Conservation (phyloP, 805 yeast genomes). For the Brettanomyces nanus region DNA sequence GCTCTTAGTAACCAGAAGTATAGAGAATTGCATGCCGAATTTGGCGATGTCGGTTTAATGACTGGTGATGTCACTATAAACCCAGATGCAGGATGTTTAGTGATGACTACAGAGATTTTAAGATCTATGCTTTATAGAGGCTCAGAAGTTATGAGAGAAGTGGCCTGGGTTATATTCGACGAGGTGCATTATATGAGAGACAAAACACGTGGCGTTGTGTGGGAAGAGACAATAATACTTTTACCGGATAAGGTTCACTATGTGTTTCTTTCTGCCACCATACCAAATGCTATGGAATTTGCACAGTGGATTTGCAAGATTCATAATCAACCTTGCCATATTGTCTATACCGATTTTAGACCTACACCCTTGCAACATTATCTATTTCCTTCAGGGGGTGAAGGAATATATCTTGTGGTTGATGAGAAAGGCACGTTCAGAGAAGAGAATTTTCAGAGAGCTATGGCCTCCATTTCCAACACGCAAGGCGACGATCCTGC, state of each 20-base stretch:
- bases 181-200: constrained; percentile 98
- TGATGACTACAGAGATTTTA: constrained; percentile 96
- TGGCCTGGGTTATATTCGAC: constrained; percentile 94
- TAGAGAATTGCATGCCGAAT: constrained; percentile 44
- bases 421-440: constrained; percentile 95
- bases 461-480: constrained; percentile 89
- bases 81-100: constrained; percentile 91
- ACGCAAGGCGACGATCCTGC: constrained; percentile 78
- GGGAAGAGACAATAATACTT: constrained; percentile 99
- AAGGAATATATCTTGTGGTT: constrained; percentile 94
- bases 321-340: constrained; percentile 95
- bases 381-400: constrained; percentile 96
- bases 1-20: constrained; percentile 88
- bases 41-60: constrained; percentile 75
- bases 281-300: constrained; percentile 96
- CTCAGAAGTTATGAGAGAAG: constrained; percentile 93
- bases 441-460: constrained; percentile 97
- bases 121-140: constrained; percentile 95
- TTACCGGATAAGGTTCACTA: constrained; percentile 93
- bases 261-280: constrained; percentile 86
- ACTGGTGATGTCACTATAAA: constrained; percentile 98
- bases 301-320: constrained; percentile 98
- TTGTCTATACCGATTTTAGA: constrained; percentile 96
- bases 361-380: constrained; percentile 99
- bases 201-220: constrained; percentile 94